Evolutionary conservation across 768 basidiomycete species (phyloP).

Genomic region (Russula sp.): DNA sequence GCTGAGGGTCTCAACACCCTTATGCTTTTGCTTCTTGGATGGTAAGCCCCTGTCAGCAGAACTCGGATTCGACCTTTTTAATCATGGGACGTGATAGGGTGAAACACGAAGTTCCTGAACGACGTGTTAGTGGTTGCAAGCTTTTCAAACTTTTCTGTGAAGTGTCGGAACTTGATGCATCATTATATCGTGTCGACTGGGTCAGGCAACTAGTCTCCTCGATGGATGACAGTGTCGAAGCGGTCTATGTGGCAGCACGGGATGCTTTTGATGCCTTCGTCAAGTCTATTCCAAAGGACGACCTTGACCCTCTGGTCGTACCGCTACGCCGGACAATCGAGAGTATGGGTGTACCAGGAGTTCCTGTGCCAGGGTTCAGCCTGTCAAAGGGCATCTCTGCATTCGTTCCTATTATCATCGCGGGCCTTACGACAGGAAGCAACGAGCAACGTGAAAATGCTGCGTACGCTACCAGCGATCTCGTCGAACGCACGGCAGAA

Average conservation of each 20-base stretch:
- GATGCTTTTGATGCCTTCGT: conserved; percentile 78
- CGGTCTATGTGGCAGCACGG: conserved; percentile 79
- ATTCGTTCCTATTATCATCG: conserved; percentile 79
- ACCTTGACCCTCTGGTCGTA: conserved; percentile 84
- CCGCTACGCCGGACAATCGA: conserved; percentile 87
- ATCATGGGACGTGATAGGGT: conserved; percentile 43
- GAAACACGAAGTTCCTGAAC: conserved; percentile 59
- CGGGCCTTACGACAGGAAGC: conserved; percentile 88
- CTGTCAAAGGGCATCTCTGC: conserved; percentile 78
- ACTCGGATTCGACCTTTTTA: background rate
- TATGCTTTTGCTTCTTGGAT: conserved; percentile 83
- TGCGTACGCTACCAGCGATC: conserved; percentile 92
- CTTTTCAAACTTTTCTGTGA: conserved; percentile 81
- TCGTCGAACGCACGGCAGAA: conserved; percentile 84
- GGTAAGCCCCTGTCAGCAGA: conserved; percentile 41
- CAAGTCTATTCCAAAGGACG: conserved; percentile 87
- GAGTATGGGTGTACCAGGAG: conserved; percentile 69
- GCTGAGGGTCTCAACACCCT: conserved; percentile 83
- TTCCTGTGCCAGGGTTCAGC: conserved; percentile 77
- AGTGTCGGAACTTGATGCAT: conserved; percentile 70
- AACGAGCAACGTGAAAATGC: conserved; percentile 95
- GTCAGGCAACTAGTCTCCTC: conserved; percentile 79
- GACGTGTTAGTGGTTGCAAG: conserved; percentile 72
- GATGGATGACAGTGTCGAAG: conserved; percentile 68
- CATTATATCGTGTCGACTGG: conserved; percentile 90